Percentiles rank a stretch among this genome's conserved stretches.
Conservation (phyloP, 768 basidiomycete species). For the Kwoniella sp. region DNA sequence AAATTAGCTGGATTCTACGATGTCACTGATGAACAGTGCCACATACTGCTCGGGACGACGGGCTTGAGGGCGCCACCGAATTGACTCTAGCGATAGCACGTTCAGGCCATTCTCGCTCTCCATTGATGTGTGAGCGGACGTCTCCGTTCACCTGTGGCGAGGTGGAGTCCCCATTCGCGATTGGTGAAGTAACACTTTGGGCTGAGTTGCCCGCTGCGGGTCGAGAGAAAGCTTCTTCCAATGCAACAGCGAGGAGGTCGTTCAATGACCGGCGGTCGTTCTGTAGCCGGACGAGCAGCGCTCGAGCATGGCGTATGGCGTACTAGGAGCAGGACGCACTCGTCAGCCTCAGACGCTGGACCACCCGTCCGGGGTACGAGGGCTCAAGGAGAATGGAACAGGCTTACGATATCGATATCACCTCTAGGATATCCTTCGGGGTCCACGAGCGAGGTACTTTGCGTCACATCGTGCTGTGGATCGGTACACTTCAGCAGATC, state of each 20-base stretch:
- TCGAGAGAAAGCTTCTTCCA: slow-evolving; percentile 63
- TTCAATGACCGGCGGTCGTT: slow-evolving; percentile 70
- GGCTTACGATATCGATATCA: slow-evolving; percentile 68
- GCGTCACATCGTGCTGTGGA: slow-evolving; percentile 26
- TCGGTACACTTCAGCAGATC: neutral
- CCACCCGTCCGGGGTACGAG: neutral
- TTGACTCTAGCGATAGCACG: slow-evolving; percentile 71
- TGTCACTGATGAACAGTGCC: neutral
- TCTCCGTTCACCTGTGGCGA: slow-evolving; percentile 36
- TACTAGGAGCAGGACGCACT: slow-evolving; percentile 34
- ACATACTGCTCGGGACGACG: slow-evolving; percentile 74
- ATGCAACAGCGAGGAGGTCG: slow-evolving; percentile 62
- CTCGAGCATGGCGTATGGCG: slow-evolving; percentile 53
- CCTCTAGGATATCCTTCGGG: slow-evolving; percentile 81
- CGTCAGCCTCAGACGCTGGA: neutral
- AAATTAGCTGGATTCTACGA: neutral
- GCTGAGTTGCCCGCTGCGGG: no score
- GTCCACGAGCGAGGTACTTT: slow-evolving; percentile 69
- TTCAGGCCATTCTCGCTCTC: slow-evolving; percentile 11
- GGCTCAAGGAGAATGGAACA: no score
- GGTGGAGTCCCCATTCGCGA: no score
- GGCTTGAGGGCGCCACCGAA: slow-evolving; percentile 71
- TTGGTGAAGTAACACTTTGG: no score
- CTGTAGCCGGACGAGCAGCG: slow-evolving; percentile 70
- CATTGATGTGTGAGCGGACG: neutral